Base-by-base conservation (phyloP, 2,329 filamentous ascomycete genomes). In the Aspergillus ustus region DNA sequence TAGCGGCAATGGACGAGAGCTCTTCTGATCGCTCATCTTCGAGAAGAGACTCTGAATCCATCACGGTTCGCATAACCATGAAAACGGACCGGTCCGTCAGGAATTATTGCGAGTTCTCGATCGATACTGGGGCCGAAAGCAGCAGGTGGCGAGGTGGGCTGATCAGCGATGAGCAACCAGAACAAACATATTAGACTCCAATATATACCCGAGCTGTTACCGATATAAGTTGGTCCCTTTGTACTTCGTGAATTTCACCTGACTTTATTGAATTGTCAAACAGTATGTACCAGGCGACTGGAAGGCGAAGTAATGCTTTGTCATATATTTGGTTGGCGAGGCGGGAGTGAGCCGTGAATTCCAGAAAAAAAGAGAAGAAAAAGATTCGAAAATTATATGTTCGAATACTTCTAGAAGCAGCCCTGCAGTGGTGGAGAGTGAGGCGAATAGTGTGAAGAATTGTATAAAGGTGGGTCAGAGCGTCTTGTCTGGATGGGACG, bases 11-110 rank as follows among this genome's bases (percentile, higher is more conserved):
- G 25, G 86, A 82, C 9, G 80, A 81, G 51, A 89, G 77, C 74
- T 89, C 87, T 67, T 87, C 81, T 31, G 80, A 78, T 63, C 87
- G 82, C 67, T 89, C 86, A 70, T 89, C 86, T 13, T 84, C 81
- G 11, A 60, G 57, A 22, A 69, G 60, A 20, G 61, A 59, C 17
- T 70, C 68, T 56, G 72, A 67, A 66, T 79, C 78, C 52, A 75
- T 72, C 78, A 80, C 79, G 19, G 50, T 63, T 60, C 11, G 54
- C 59, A 52, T 62, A 54, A 43, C 37, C 37, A 51, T 48, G 25
- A 28, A n/a, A 49, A 45, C 58, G 37, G 29, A 45, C n/a, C 17
- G 17, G n/a, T 49, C 25, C 34, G 19, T 20, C 19, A 28, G 37
- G 19, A 9, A 37, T 31, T 19, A 37, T 31, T 19, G n/a, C 20